Percentiles rank a stretch among this genome's conserved stretches.
Evolutionary conservation across 2,329 filamentous ascomycete species (phyloP).

Genomic region (Cladosporium cucumerinum): DNA sequence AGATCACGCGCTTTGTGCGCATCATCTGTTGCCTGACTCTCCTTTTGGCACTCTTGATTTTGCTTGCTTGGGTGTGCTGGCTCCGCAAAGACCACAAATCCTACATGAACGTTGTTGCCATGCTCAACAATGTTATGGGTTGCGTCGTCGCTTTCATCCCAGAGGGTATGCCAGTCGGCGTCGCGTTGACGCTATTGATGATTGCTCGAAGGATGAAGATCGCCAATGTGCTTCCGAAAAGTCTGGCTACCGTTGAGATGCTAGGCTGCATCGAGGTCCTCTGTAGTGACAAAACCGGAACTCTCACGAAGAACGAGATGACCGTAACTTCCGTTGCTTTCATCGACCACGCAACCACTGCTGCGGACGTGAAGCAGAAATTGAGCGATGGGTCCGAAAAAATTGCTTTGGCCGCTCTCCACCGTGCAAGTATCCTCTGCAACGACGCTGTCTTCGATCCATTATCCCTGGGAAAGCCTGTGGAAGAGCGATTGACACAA

Average conservation of each 20-base stretch:
- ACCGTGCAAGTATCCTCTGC: conserved; percentile 38
- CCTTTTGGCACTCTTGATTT: conserved; percentile 38
- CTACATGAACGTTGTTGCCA: conserved; percentile 44
- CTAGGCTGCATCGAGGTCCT: conserved; percentile 46
- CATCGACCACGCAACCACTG: conserved; percentile 34
- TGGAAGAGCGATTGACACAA: conserved; percentile 37
- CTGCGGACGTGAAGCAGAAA: conserved; percentile 28
- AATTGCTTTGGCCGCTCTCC: conserved; percentile 24
- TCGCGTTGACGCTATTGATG: conserved; percentile 41
- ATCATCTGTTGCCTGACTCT: conserved; percentile 44
- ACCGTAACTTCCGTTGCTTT: conserved; percentile 41
- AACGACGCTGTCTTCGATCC: conserved; percentile 46
- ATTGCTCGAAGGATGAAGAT: conserved; percentile 45
- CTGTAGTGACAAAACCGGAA: conserved; percentile 46
- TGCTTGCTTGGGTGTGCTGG: conserved; percentile 48
- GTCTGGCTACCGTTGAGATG: conserved; percentile 43
- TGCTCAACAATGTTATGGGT: conserved; percentile 48
- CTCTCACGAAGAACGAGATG: conserved; percentile 47
- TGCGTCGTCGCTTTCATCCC: conserved; percentile 34
- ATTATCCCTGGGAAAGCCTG: conserved; percentile 35
- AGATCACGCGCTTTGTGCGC: conserved; percentile 45
- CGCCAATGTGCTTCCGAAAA: conserved; percentile 43
- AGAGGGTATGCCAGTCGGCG: conserved; percentile 31
- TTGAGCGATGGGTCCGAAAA: not conserved
- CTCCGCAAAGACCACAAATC: conserved; percentile 36